Conservation (phyloP, 228 moss, liverwort and hornwort species). For the Sphagnum magellanicum region DNA sequence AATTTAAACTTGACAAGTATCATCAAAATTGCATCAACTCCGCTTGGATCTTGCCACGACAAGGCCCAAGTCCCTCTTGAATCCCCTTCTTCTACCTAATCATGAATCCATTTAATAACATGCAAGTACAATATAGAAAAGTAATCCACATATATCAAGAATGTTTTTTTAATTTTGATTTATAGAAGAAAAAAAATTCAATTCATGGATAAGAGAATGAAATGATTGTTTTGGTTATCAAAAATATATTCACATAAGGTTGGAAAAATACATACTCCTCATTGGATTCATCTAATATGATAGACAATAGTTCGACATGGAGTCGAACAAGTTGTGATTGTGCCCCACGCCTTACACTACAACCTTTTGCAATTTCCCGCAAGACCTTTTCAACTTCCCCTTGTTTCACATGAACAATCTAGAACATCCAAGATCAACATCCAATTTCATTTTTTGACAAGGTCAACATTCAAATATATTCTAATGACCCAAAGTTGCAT, state of each 20-base stretch:
- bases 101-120: not conserved
- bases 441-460: too few relatives aligned
- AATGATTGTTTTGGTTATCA: not conserved
- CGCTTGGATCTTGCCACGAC: not conserved
- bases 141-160: not conserved
- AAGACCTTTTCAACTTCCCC: slow-evolving; percentile 44
- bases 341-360: slow-evolving; percentile 40
- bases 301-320: slow-evolving; percentile 48
- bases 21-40: not conserved
- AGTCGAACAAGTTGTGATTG: slow-evolving; percentile 54
- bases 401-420: slow-evolving; percentile 57
- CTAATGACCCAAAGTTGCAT: too few relatives aligned
- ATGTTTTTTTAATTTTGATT: not conserved
- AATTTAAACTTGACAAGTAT: not conserved
- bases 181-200: not conserved
- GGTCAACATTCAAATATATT: too few relatives aligned
- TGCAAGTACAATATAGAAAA: not conserved
- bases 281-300: slow-evolving; percentile 53
- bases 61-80: too few relatives aligned
- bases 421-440: slow-evolving; percentile 4
- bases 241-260: not conserved
- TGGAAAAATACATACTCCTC: slow-evolving; percentile 44
- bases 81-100: too few relatives aligned
- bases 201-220: too few relatives aligned
- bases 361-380: slow-evolving; percentile 44